phyloP scores from a whole-genome alignment of 176 grass and related monocot species.

The Hordeum vulgare region MorexV3_pseudomolecules_assembly NC_058520.1:50611122-50611621 shows the following conservation, averaged over 20 bases:
- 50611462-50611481: not conserved
- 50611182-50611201: not conserved
- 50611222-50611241: not conserved
- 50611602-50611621: not conserved
- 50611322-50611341: not conserved
- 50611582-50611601: slow-evolving; percentile 8
- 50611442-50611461: not conserved
- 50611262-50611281: not conserved
- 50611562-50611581: not conserved
- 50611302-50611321: not conserved
- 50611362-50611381: not conserved
- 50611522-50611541: not conserved
- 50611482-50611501: not conserved
- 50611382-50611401: not conserved
- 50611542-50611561: not conserved
- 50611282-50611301: not conserved
- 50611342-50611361: not conserved
- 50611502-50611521: not conserved
- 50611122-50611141: slow-evolving; percentile 85
- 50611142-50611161: slow-evolving; percentile 73
- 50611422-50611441: not conserved
- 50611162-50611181: slow-evolving; percentile 15
- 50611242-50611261: not conserved
- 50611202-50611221: not conserved
- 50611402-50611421: not conserved